phyloP scores from a whole-genome alignment of 2,329 filamentous ascomycete species.

The Monosporascus sp. region DNA sequence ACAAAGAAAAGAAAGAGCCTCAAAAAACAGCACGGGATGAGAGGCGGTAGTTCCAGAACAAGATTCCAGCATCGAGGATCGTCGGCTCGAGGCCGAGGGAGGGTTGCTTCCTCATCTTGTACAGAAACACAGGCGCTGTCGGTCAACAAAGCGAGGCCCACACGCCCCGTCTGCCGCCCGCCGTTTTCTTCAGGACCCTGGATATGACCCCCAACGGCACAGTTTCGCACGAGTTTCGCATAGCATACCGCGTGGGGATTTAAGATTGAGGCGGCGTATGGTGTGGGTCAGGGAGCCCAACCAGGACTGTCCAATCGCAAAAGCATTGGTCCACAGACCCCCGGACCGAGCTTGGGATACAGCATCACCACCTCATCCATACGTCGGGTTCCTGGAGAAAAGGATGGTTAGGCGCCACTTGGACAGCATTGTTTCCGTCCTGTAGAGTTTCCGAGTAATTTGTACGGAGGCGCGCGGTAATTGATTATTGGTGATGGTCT shows the following conservation, averaged over 20 bases:
- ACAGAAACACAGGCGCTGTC: not conserved
- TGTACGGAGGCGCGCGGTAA: not conserved
- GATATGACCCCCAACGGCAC: too few relatives aligned
- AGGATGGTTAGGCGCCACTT: not conserved
- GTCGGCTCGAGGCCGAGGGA: not conserved
- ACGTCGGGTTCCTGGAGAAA: not conserved
- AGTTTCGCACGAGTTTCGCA: not conserved
- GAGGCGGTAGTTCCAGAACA: not conserved
- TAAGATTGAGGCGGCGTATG: not conserved
- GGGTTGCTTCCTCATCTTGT: not conserved
- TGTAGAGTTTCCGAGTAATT: not conserved
- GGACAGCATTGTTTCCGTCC: not conserved
- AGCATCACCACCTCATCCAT: not conserved
- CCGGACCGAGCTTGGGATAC: not conserved
- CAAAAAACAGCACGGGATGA: not conserved
- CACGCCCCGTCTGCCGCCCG: not conserved
- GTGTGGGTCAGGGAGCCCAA: not conserved
- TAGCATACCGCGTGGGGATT: not conserved
- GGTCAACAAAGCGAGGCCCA: not conserved
- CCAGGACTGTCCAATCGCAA: not conserved
- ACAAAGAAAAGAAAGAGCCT: constrained; percentile 1
- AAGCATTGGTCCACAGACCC: not conserved
- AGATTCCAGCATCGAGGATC: not conserved
- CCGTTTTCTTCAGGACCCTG: not conserved
- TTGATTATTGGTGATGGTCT: not conserved